phyloP scores from a whole-genome alignment of 352 stramenopile species.

The Phytophthora multivora region DNA sequence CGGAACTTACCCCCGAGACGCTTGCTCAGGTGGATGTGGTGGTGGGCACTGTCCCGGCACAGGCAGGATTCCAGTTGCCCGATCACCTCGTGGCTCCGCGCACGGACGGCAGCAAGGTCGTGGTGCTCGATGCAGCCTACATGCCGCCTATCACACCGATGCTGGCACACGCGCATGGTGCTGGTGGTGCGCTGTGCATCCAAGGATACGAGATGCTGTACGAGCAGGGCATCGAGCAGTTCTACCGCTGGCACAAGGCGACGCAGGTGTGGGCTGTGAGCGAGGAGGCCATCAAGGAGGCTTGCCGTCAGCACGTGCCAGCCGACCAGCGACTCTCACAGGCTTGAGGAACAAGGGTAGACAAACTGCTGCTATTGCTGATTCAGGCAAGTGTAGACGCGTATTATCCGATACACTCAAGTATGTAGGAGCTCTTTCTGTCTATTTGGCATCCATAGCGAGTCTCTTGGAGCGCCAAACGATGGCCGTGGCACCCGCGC shows the following conservation, averaged over 20 bases:
- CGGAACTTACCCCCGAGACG: slow-evolving; percentile 51
- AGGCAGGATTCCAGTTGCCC: slow-evolving; percentile 83
- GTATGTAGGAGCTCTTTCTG: neutral
- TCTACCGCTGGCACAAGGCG: slow-evolving; percentile 92
- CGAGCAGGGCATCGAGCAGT: slow-evolving; percentile 97
- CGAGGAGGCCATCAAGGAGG: slow-evolving; percentile 61
- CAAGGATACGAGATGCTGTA: slow-evolving; percentile 98
- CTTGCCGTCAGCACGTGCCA: slow-evolving; percentile 61
- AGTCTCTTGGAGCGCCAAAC: slow-evolving; percentile 51
- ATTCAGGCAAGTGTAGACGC: too few relatives aligned
- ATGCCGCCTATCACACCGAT: slow-evolving; percentile 95
- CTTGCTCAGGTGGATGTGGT: slow-evolving; percentile 86
- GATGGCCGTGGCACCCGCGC: slow-evolving; percentile 43
- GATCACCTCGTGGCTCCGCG: slow-evolving; percentile 57
- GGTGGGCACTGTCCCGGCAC: slow-evolving; percentile 95
- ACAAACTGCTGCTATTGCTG: neutral
- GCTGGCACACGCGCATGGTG: slow-evolving; percentile 85
- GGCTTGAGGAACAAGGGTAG: slow-evolving; percentile 20
- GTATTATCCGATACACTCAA: slow-evolving; percentile 14
- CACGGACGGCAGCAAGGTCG: slow-evolving; percentile 37
- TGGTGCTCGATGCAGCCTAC: slow-evolving; percentile 98
- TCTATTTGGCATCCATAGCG: slow-evolving; percentile 33
- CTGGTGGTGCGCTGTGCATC: slow-evolving; percentile 87
- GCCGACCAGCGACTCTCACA: slow-evolving; percentile 53
- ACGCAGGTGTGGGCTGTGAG: slow-evolving; percentile 49